These are phyloP conservation scores for Microdochium bolleyi DNA, from an alignment of 2,329 filamentous ascomycete species.

Conservation along the genomic window DNA sequence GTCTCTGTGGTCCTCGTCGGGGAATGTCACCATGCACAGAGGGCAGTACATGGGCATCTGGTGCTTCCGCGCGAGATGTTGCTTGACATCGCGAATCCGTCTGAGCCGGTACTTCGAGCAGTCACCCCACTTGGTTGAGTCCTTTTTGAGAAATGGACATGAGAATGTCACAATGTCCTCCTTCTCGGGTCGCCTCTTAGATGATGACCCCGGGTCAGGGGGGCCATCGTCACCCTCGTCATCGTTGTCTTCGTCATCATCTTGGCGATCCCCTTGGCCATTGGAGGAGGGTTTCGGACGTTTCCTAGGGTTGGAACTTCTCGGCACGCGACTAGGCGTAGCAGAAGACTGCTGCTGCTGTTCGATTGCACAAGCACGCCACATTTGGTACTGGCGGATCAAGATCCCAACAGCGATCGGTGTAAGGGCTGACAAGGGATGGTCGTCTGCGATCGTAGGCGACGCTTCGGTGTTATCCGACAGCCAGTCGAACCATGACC, in stretches of 20 bases:
- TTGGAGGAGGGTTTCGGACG: neutral
- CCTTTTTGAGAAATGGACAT: neutral
- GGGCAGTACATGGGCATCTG: slow-evolving; percentile 5
- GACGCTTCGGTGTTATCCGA: neutral
- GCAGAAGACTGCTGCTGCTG: neutral
- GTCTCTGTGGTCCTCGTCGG: slow-evolving; percentile 1
- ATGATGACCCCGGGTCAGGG: neutral
- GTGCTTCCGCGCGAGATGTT: slow-evolving; percentile 9
- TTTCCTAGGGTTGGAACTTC: neutral
- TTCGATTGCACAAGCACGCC: neutral
- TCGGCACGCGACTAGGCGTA: neutral
- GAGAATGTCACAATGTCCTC: neutral
- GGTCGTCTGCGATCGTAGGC: neutral
- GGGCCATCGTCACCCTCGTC: neutral
- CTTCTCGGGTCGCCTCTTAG: neutral
- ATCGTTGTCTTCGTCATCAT: neutral
- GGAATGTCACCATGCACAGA: slow-evolving; percentile 2
- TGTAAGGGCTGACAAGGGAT: neutral
- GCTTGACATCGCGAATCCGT: slow-evolving; percentile 11
- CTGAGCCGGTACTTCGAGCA: slow-evolving; percentile 8
- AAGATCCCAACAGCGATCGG: neutral
- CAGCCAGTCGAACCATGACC: neutral
- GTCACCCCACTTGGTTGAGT: neutral
- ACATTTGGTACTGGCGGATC: neutral
- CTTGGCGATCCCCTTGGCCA: neutral